Base-by-base conservation (phyloP, 2,329 filamentous ascomycete genomes). In the Epichloe sibirici region DNA sequence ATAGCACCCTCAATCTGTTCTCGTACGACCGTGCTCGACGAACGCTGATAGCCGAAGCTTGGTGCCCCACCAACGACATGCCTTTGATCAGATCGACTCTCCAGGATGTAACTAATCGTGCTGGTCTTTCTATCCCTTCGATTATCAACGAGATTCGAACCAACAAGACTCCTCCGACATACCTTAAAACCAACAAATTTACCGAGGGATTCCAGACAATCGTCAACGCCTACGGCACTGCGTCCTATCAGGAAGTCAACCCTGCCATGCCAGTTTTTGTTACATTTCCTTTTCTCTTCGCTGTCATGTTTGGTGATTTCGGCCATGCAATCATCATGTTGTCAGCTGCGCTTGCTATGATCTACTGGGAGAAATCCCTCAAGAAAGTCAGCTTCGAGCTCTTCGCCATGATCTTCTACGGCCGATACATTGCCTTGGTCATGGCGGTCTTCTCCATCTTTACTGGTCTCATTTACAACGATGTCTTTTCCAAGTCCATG, bases 241-340 rank as follows among this genome's bases (percentile, higher is more conserved):
- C 93, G 55, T 97, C 95, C 59, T 98, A 98, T 71, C 87, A 87
- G 60, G 93, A 98, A 72, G 87, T 96, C 68, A 98, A 98, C 71
- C 93, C 93, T 53, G 91, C 90, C 56, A 78, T 98, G 23, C 91
- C 91, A 39, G 93, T 95, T 49, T 90, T 97, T 59, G 85, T 98
- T 57, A 98, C 93, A 5, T 98, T 98, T 71, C 93, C 94, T n/a
- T 98, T 98, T 76, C 77, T 98, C 57, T 98, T 98, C 66, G 93
- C 93, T 48, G 93, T 98, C 80, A 98, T 98, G 93, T 98, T 98
- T 66, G 94, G 93, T 75, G 93, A 98, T 70, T 85, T 95, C 54
- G 94, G 93, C 49, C 93, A 98, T 65, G 93, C 91, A 59, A 69
- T 85, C 58, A 86, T 98, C 68, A 95, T 98, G 86, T 77, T 91